Conservation (phyloP, 257 asterid species). For the Solanum piurae region DNA sequence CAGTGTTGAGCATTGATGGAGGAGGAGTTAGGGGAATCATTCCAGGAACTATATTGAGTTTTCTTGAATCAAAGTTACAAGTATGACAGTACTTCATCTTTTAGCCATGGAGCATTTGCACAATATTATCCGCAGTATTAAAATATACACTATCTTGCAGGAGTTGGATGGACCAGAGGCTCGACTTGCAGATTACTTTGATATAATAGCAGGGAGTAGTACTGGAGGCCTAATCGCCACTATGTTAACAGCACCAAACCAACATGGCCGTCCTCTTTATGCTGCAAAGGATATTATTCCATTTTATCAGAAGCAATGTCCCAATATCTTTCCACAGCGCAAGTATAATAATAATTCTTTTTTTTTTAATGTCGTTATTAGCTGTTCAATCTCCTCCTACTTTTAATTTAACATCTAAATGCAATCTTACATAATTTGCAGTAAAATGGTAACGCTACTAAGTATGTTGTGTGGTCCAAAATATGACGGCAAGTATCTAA, state of each 20-base stretch:
- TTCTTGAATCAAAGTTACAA: constrained; percentile 38
- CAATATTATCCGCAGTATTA: too few species aligned
- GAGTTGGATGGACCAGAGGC: constrained; percentile 47
- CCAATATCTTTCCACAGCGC: constrained; percentile 27
- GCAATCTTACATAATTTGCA: not conserved
- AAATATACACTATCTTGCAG: not conserved
- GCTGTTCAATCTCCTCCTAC: not conserved
- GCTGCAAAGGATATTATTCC: constrained; percentile 42
- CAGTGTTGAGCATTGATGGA: constrained; percentile 45
- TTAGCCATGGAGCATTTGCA: not conserved
- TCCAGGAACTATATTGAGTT: constrained; percentile 29
- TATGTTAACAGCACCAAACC: constrained; percentile 45
- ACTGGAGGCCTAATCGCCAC: constrained; percentile 53
- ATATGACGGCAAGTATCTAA: constrained; percentile 22
- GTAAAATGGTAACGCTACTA: not conserved
- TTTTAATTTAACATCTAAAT: not conserved
- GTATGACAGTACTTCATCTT: constrained; percentile 1
- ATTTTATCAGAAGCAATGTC: constrained; percentile 27
- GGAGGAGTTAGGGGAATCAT: constrained; percentile 54
- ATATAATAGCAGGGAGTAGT: constrained; percentile 55
- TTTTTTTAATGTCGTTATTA: too few species aligned
- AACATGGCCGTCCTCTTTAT: constrained; percentile 30
- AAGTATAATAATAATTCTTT: too few species aligned
- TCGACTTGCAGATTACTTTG: constrained; percentile 52
- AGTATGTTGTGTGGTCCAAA: constrained; percentile 15